Base-by-base conservation (phyloP, 176 grass and related monocot genomes). In the Themeda triandra region DNA sequence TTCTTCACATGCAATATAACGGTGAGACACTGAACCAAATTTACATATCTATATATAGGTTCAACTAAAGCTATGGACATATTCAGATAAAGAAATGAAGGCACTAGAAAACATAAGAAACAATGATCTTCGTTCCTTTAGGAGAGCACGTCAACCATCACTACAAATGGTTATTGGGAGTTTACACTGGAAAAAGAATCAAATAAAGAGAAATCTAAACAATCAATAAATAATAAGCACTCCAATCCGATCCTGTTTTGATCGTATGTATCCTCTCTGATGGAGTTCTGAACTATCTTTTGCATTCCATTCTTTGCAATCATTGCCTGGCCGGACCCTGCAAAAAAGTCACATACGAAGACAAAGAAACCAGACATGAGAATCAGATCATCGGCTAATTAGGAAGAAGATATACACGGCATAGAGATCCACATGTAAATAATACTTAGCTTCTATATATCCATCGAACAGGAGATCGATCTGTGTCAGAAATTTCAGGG, bases 1-100 rank as follows among this genome's bases (percentile, higher is more conserved):
- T 42, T 59, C 8, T 28, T 18, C 25, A 78, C 83, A 90, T 90
- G 66, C 77, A 90, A 86, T 90, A 86, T 72, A 33, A 78, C 44
- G 25, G 56, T 13, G 60, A 66, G 6, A n/a, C 21, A 69, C 23
- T 12, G 36, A 33, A 29, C 8, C 28, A 32, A 40, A 39, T 41
- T n/a, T 75, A 28, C n/a, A 64, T 63, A 69, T 29, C 13, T 18
- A 48, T 46, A 1, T 10, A 58, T 60, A 68, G 1, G 51, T 85
- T 62, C 41, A 54, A 14, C 27, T 33, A 11, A 40, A 15, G 15
- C 23, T 74, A 64, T 12, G 18, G 63, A 66, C 56, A 35, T n/a
- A 58, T n/a, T 36, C 4, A 75, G 18, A 78, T 4, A 76, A 36
- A 37, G 13, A 69, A 37, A 36, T 23, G 5, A 48, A 76, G 8